Base-by-base conservation (phyloP, 148 eudicot species). In the Linanthus parryae region DNA sequence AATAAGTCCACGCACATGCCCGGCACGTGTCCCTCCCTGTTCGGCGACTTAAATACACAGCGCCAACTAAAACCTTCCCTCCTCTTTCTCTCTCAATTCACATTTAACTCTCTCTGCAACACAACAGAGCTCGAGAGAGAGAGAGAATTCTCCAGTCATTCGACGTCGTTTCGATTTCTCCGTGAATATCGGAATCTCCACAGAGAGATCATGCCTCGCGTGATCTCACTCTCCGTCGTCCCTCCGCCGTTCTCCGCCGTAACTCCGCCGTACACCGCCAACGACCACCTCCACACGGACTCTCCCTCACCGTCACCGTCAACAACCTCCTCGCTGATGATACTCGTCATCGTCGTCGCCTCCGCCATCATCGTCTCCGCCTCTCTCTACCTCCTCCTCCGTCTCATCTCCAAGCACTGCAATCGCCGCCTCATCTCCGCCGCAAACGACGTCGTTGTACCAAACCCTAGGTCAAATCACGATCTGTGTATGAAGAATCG, bases 341-440 rank as follows among this genome's bases (percentile, higher is more conserved):
- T 70, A 7, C 57, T 59, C 5, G 52, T 59, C 2, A 71, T 75
- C 47, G 38, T 71, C 19, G 51, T 75, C 21, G 59, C 76, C 47
- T 70, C 80, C 34, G 70, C 73, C 42, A 43, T 75, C 5, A 51
- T 75, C 35, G 42, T 59, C 63, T 66, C 80, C 30, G 76, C 67
- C 34, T 34, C 67, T 14, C 39, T 75, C 35, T 75, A 75, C 61
- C 59, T 70, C 30, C 57, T 75, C 57, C 69, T 75, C 57, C 63
- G 73, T 27, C 38, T 48, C 56, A 34, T 75, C 52, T 49, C 69
- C 37, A 44, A 49, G 29, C 67, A 65, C 51, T 40, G 40, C 69
- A 61, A 40, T 47, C 69, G 71, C 22, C 33, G 49, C 26, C 5
- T 60, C 5, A 30, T 54, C 31, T 2, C 57, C 7, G 28, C 19